Evolutionary conservation across 805 yeast genomes (phyloP).

Genomic region (Ogataea nakhonphanomensis): DNA sequence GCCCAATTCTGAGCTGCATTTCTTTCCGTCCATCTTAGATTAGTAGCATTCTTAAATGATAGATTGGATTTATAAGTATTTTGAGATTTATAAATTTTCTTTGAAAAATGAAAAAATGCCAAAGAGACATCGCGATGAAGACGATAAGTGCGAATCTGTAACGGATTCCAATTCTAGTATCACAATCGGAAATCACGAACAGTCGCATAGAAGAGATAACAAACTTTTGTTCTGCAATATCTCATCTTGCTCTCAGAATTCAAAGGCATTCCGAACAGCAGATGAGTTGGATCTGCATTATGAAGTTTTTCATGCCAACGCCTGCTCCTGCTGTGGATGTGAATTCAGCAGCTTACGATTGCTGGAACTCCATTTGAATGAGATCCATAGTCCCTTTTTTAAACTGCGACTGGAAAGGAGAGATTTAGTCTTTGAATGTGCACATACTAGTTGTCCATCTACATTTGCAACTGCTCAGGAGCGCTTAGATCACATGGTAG

Average conservation of each 20-base stretch:
- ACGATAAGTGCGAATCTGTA: not conserved
- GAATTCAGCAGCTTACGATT: conserved; percentile 42
- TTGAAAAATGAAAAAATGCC: not conserved
- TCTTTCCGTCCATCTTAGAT: no score
- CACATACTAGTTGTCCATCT: conserved; percentile 39
- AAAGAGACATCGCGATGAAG: not conserved
- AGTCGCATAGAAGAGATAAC: not conserved
- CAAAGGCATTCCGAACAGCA: not conserved
- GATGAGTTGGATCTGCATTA: conserved; percentile 26
- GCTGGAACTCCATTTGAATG: conserved; percentile 48
- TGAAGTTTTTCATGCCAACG: conserved; percentile 24
- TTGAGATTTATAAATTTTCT: not conserved
- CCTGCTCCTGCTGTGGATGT: conserved; percentile 37
- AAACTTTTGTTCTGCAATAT: not conserved
- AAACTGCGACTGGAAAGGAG: conserved; percentile 37
- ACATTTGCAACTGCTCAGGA: conserved; percentile 37
- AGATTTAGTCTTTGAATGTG: conserved; percentile 40
- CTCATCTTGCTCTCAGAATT: not conserved
- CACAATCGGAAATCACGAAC: not conserved
- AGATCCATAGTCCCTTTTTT: conserved; percentile 50
- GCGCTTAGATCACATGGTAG: conserved; percentile 47
- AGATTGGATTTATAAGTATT: not conserved
- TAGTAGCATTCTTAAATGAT: not conserved
- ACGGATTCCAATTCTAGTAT: no score
- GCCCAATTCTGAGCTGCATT: no score